Evolutionary conservation across 2,329 filamentous ascomycete genomes (phyloP).

Genomic region (Myriosclerotinia duriaeana): DNA sequence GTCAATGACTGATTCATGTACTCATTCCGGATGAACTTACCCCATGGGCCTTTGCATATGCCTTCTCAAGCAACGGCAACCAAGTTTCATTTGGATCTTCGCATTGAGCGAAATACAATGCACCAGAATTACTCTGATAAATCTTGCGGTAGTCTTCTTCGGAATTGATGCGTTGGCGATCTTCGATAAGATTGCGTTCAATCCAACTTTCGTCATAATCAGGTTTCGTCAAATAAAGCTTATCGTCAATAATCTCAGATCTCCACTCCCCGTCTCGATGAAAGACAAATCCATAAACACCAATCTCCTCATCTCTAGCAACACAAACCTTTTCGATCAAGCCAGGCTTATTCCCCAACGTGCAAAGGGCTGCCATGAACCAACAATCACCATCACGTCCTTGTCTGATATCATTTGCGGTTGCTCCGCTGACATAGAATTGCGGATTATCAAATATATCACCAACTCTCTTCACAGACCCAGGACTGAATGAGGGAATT

Average conservation of each 20-base stretch:
- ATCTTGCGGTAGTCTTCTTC: constrained; percentile 56
- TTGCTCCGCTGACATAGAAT: constrained; percentile 72
- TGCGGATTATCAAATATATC: constrained; percentile 73
- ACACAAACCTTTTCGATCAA: constrained; percentile 48
- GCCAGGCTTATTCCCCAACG: constrained; percentile 54
- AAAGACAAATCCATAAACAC: constrained; percentile 88
- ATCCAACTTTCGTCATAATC: constrained; percentile 69
- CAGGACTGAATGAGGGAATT: constrained; percentile 27
- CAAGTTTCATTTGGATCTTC: constrained; percentile 77
- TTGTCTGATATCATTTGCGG: constrained; percentile 75
- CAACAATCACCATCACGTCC: constrained; percentile 80
- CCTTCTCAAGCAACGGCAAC: constrained; percentile 78
- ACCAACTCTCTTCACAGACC: constrained; percentile 58
- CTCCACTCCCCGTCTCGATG: constrained; percentile 83
- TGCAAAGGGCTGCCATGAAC: constrained; percentile 78
- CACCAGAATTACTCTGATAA: constrained; percentile 60
- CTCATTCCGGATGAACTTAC: not conserved
- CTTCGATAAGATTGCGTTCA: constrained; percentile 72
- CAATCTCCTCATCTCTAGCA: constrained; percentile 53
- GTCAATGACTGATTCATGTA: constrained; percentile 14
- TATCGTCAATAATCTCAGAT: constrained; percentile 86
- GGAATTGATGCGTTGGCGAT: constrained; percentile 60
- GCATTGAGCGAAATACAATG: constrained; percentile 76
- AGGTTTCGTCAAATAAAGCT: constrained; percentile 77
- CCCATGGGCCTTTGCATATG: constrained; percentile 78